Percentiles rank a stretch among this genome's conserved stretches.
phyloP scores from a whole-genome alignment of 2,329 filamentous ascomycete genomes.

The Trichophyton rubrum region DNA sequence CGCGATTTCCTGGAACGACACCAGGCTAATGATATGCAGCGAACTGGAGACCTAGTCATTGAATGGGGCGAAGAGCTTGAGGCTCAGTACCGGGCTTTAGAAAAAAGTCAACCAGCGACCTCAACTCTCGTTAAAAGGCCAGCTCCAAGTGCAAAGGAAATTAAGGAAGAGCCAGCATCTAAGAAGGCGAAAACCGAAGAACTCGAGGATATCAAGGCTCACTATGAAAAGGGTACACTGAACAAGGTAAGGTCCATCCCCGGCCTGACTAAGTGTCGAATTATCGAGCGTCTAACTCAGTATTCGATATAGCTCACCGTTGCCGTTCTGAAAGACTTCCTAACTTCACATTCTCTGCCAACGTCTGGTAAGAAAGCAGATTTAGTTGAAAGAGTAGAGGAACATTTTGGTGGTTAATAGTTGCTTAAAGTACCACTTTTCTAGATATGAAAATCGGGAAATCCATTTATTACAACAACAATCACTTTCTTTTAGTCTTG shows the following conservation, averaged over 20 bases:
- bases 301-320: constrained; percentile 31
- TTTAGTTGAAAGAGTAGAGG: constrained; percentile 39
- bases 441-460: too few relatives aligned
- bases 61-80: constrained; percentile 64
- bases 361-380: constrained; percentile 39
- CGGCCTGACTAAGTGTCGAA: not conserved
- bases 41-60: constrained; percentile 64
- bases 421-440: too few relatives aligned
- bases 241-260: constrained; percentile 23
- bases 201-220: constrained; percentile 30
- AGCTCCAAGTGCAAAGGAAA: constrained; percentile 16
- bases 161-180: constrained; percentile 19
- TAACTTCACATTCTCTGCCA: constrained; percentile 32
- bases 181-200: constrained; percentile 38
- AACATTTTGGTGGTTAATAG: constrained; percentile 28
- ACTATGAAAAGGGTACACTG: constrained; percentile 33
- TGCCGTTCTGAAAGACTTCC: constrained; percentile 35
- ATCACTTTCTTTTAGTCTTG: not conserved
- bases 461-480: not conserved
- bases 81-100: constrained; percentile 39
- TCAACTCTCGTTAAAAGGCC: constrained; percentile 38
- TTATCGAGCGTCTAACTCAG: not conserved
- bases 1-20: too few relatives aligned
- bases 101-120: constrained; percentile 30
- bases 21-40: constrained; percentile 24